phyloP scores from a whole-genome alignment of 164 flowering plant species.

The Saururus chinensis region DNA sequence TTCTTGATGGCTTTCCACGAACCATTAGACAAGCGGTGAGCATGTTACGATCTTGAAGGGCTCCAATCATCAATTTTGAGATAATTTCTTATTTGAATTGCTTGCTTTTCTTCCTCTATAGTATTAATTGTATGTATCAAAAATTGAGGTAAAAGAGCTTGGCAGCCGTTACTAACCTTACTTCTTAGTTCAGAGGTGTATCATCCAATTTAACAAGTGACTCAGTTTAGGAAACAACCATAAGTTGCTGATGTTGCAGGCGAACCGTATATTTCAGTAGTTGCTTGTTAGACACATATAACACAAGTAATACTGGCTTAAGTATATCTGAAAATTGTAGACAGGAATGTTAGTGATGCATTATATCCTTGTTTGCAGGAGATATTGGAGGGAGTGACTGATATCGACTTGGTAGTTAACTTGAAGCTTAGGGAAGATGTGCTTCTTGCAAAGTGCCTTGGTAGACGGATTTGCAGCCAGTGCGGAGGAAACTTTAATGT shows the following conservation, averaged over 20 bases:
- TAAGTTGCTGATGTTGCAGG: no score
- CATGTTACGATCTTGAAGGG: constrained; percentile 4
- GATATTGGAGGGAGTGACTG: constrained; percentile 79
- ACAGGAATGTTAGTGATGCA: background rate
- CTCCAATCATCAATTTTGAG: background rate
- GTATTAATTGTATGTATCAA: background rate
- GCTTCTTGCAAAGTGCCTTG: constrained; percentile 81
- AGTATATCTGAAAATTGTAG: no score
- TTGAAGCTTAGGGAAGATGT: constrained; percentile 80
- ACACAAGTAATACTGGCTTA: no score
- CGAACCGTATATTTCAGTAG: no score
- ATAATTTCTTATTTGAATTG: background rate
- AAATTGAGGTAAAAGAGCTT: no score
- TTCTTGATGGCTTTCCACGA: constrained; percentile 96
- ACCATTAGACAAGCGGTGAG: constrained; percentile 91
- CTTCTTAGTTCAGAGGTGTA: no score
- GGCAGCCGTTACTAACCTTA: no score
- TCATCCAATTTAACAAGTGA: no score
- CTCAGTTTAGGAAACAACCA: no score
- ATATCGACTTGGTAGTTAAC: constrained; percentile 77
- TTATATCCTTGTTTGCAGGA: constrained; percentile 35
- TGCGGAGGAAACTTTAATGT: constrained; percentile 77
- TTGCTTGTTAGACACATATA: no score
- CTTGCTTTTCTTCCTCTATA: background rate
- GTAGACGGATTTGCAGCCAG: constrained; percentile 84